Base-by-base conservation (phyloP, 331 rosid genomes). In the Phaseolus coccineus region DNA sequence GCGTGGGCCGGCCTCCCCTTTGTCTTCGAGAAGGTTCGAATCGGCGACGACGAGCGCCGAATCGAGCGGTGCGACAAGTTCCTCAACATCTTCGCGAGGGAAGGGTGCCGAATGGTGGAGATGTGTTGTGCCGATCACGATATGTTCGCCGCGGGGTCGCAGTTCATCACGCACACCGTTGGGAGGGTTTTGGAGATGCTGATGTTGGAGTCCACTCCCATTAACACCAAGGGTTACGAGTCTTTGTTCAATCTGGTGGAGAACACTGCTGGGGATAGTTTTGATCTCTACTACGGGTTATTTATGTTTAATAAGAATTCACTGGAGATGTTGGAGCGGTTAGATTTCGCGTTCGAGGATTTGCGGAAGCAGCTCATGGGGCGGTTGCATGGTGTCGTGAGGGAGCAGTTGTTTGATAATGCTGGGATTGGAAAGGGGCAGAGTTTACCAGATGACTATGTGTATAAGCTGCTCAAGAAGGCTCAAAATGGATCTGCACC, bases 61-160 rank as follows among this genome's bases (percentile, higher is more conserved):
- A 50, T 78, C 35, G 64, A 81, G 0, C 80, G 95, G 11, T 86
- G 89, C 30, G 86, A 91, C 16, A 87, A 87, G 50, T 84, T 93
- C 16, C 84, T 93, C 25, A 65, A 84, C 16, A 72, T 88, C 24
- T 93, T 93, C 28, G 88, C 75, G 5, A 75, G 76, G 11, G 96
- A 93, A 79, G 98, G 98, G 10, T 93, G 98, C 33, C 42, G 64
- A 33, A 91, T 93, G 97, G 93, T 93, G 75, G 95, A 91, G 63
- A 87, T 91, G 95, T 84, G 77, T 70, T 88, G 97, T 9, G 82
- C 73, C 1, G 95, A 88, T 62, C 98, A 93, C 22, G 98, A 91
- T 62, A 84, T n/a, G 64, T 69, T 44, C 44, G 91, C 98, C 0
- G 98, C 95, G 0, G 93, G 66, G 8, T 82, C 98, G 0, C 98